Evolutionary conservation across 306 rosid genomes (phyloP).

Genomic region (Cucumis cinereus): DNA sequence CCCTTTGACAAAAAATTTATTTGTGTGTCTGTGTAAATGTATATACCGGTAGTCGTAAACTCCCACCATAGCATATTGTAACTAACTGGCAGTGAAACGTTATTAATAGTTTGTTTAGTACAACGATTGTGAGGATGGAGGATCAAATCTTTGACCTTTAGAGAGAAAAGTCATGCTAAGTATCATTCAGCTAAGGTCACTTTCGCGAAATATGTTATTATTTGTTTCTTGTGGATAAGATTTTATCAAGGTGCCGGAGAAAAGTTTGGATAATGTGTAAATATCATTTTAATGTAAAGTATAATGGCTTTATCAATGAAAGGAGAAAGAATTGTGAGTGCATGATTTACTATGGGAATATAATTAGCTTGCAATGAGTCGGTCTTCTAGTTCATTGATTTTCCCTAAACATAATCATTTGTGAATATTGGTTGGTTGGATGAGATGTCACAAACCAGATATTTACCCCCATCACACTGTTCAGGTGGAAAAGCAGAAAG

Average conservation of each 20-base stretch:
- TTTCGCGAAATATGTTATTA: not conserved
- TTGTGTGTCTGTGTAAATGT: too few relatives aligned
- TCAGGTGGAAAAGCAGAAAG: slow-evolving; percentile 4
- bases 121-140: too few relatives aligned
- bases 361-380: not conserved
- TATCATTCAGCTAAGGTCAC: too few relatives aligned
- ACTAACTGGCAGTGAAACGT: not conserved
- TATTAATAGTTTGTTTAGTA: too few relatives aligned
- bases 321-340: not conserved
- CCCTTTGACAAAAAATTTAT: not conserved
- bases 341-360: not conserved
- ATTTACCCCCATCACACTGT: not conserved
- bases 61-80: not conserved
- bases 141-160: too few relatives aligned
- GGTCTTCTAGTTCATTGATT: not conserved
- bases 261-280: not conserved
- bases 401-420: not conserved
- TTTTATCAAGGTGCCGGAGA: not conserved
- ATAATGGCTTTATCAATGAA: not conserved
- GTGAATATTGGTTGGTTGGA: not conserved
- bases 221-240: not conserved
- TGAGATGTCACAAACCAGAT: slow-evolving; percentile 4
- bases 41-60: not conserved
- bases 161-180: too few relatives aligned
- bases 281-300: not conserved